A percentile compares a stretch with the other conserved stretches of the same genome.
phyloP scores from a whole-genome alignment of 2,329 filamentous ascomycete genomes.

The Colletotrichum destructivum region DNA sequence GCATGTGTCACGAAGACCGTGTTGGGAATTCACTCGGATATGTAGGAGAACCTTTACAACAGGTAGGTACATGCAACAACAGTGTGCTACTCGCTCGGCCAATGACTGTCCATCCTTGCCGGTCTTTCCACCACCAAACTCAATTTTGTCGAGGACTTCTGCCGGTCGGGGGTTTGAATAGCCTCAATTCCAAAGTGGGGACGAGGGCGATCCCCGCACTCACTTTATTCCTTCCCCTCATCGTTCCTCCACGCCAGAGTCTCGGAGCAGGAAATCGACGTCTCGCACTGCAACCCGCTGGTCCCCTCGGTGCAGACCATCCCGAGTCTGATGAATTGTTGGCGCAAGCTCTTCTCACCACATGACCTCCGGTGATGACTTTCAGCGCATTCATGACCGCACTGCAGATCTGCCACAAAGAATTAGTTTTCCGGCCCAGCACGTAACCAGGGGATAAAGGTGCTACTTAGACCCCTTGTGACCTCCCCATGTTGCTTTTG shows the following conservation, averaged over 20 bases:
- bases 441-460: not conserved
- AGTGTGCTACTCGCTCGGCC: not conserved
- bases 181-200: constrained; percentile 41
- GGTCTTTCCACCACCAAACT: not conserved
- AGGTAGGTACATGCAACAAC: not conserved
- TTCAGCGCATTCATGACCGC: constrained; percentile 1
- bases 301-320: constrained; percentile 24
- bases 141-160: constrained; percentile 16
- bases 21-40: not conserved
- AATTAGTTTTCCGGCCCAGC: constrained; percentile 4
- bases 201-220: constrained; percentile 31
- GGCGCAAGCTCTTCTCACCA: constrained; percentile 4
- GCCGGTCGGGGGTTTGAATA: constrained; percentile 32
- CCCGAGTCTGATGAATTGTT: constrained; percentile 9
- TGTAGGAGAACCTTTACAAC: not conserved
- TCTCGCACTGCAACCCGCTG: not conserved
- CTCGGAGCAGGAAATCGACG: not conserved
- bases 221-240: constrained; percentile 32
- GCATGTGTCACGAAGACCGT: not conserved
- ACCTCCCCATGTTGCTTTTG: not conserved
- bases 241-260: constrained; percentile 5
- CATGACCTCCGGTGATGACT: not conserved
- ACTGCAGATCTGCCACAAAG: constrained; percentile 2
- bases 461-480: not conserved
- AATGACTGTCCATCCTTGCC: not conserved